Base-by-base conservation (phyloP, 2,329 filamentous ascomycete species). In the Nigrospora osmanthi region DNA sequence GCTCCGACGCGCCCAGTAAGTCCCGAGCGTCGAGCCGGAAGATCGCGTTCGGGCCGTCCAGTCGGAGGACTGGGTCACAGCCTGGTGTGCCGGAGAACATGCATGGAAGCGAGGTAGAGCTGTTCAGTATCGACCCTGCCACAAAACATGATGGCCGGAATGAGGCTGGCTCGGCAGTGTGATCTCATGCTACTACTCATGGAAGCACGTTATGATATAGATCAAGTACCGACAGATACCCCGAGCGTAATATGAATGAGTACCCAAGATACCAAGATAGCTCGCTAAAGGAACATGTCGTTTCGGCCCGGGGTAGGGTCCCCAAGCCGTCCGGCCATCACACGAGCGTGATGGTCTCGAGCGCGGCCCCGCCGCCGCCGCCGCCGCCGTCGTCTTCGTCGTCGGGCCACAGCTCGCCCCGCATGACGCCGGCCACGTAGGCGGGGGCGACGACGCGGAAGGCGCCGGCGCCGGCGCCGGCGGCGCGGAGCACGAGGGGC, bases 391-490 rank as follows among this genome's bases (percentile, higher is more conserved):
- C n/a, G n/a, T n/a, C n/a, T n/a, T n/a, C 40, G 11, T 44, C 38
- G n/a, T 42, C 34, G 4, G 45, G 42, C 43, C 45, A 49, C 19
- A 45, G 39, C 23, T 47, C 35, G 12, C 48, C 45, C 19, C n/a
- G 6, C 43, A 49, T 49, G 7, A 35, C 34, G 11, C 42, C 45
- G 9, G 38, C 38, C 5, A 46, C 31, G 14, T 45, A 36, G 23
- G 45, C 42, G n/a, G 41, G 28, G 19, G 40, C 40, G 9, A 47
- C 48, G 16, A 49, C 31, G 30, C 37, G 38, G 16, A 43, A 46
- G 13, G 11, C 33, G 6, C 43, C 12, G 14, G 36, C 37, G 28
- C 13, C 28, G 6, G 4, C 28, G 11, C 11, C 28, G 12, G 16
- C 28, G 15, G n/a, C 13, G 9, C 28, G 28, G 11, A 40, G n/a